Evolutionary conservation across 2,329 filamentous ascomycete species (phyloP), one percentile per base, ranked within the genome.

Genomic region (Aspergillus sp.): DNA sequence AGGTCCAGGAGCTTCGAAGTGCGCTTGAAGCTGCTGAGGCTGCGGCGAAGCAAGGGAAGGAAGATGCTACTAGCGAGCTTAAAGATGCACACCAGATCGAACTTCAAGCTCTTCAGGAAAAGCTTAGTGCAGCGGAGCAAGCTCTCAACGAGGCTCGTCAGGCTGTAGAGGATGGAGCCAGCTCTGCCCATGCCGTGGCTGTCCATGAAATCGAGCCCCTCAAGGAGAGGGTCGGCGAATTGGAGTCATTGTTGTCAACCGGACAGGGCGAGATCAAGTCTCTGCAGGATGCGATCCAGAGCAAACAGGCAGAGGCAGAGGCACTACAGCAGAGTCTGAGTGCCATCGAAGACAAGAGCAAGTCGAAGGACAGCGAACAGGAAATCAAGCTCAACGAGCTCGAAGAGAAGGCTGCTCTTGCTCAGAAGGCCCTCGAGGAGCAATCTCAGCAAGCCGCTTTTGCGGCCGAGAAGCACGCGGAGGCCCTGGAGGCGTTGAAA

Each of bases 361-460:
- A 67, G 48, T 53, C 57, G n/a, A 69, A 65, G 47, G 62, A 67
- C 29, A 57, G 56, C 12, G 56, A 66, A 36, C 56, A 68, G 38
- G 61, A 65, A 6, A 57, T 47, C 31, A 56, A 60, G 28, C 42
- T 67, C 33, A 61, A 62, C 43, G 58, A 60, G 34, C 49, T 67
- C 13, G 59, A 60, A 37, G 62, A 66, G 12, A 62, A 66, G 48
- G 61, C 62, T 8, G 55, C 58, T 5, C 57, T 62, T 10, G 57
- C 64, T 13, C 55, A 60, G 19, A 58, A 57, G 35, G 60, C 61
- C 10, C 56, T 71, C 6, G 58, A 68, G 34, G 57, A 68, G 29
- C 62, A 67, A 11, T 51, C 49, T 3, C 42, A 61, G 28, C 57
- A 64, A 39, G 51, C 62, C 19, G 52, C 52, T 12, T 41, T 43